phyloP scores from a whole-genome alignment of 768 basidiomycete species.

The Russula abietina region DNA sequence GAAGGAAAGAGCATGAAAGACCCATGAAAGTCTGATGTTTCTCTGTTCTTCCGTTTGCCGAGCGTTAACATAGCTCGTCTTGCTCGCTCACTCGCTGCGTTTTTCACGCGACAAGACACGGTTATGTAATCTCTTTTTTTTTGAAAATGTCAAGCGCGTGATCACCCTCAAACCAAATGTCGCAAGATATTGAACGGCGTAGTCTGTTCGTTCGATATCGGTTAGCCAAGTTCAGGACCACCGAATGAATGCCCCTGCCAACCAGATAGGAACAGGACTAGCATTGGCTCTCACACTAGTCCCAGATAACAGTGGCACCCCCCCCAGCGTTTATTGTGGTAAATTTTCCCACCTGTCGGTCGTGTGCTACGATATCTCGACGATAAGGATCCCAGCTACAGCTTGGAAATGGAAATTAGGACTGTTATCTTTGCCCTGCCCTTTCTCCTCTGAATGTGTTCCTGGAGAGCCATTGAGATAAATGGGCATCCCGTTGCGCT shows the following conservation, averaged over 20 bases:
- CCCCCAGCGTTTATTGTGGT: not conserved
- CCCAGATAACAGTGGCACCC: not conserved
- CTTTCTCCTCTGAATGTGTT: not conserved
- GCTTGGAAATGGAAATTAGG: not conserved
- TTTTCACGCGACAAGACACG: not conserved
- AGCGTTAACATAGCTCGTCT: conserved; percentile 29
- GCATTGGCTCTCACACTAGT: not conserved
- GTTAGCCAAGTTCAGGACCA: not conserved
- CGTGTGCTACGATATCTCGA: not conserved
- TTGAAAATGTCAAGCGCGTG: too few species aligned
- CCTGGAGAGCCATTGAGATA: conserved; percentile 7
- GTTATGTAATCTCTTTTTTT: not conserved
- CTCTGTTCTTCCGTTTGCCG: conserved; percentile 41
- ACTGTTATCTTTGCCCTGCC: not conserved
- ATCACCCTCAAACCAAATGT: too few species aligned
- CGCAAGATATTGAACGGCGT: too few species aligned
- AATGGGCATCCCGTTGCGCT: not conserved
- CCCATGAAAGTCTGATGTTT: conserved; percentile 32
- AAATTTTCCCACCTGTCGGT: not conserved
- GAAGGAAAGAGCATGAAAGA: conserved; percentile 20
- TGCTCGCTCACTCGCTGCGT: not conserved
- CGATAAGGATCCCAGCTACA: conserved; percentile 9
- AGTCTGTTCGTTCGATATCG: not conserved
- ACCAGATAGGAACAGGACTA: not conserved
- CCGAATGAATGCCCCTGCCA: not conserved